Base-by-base conservation (phyloP, 2,329 filamentous ascomycete genomes). In the Aspergillus pseudonomiae region DNA sequence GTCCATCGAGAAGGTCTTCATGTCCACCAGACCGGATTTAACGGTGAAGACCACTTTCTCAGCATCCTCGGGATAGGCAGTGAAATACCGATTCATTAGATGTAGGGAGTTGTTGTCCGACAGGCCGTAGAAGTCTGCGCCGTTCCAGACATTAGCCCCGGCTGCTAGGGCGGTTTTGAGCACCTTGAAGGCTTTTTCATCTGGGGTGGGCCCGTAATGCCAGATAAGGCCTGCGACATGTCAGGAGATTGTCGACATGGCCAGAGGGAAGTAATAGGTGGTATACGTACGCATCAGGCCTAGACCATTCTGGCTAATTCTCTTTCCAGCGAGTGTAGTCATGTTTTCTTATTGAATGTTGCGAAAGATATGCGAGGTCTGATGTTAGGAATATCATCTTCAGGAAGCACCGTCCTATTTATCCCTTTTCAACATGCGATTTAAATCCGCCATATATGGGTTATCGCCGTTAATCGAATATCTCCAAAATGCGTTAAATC, bases 161-260 rank as follows among this genome's bases (percentile, higher is more conserved):
- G 34, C 52, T n/a, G 32, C 30, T 32, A 62, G 12, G 4, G 62
- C 62, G 1, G 54, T 46, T 28, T 64, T 64, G 12, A 90, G 81
- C 12, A 84, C 82, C 48, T 79, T 81, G 65, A 88, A 59, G 3
- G 55, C 62, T 26, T 59, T 45, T 50, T 64, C 46, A 30, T 61
- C 59, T 1, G 58, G 43, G 32, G 7, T 41, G 1, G 36, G 19
- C 41, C 10, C 16, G 21, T 16, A 6, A 43, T 46, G 30, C 45
- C n/a, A 26, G n/a, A 28, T 58, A 14, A 61, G 28, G 16, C 59
- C 59, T 61, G 34, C 32, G 4, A 12, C 11, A 12, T 28, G 28
- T n/a, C 5, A 59, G 34, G 2, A 36, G 6, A 6, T 16, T 16
- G 5, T 2, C 12, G 14, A 16, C 12, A 36, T 36, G 1, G 1